Conservation (phyloP, 176 grass and related monocot species). For the Oryza meyeriana region DNA sequence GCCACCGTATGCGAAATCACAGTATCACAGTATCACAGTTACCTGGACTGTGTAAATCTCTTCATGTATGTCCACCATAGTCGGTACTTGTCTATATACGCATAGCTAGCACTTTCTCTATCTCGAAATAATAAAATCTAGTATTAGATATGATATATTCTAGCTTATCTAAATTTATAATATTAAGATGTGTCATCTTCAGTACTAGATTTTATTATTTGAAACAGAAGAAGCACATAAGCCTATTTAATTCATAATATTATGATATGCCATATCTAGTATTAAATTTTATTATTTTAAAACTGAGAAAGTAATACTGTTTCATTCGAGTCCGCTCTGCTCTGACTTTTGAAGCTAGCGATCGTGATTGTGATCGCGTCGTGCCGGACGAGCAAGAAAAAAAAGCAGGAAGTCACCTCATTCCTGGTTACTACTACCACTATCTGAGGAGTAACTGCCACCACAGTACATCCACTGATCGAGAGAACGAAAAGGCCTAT, state of each 20-base stretch:
- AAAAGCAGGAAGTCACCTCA: neutral
- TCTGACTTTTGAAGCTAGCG: neutral
- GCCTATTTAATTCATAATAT: too few relatives aligned
- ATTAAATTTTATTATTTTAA: too few relatives aligned
- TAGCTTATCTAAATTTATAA: too few relatives aligned
- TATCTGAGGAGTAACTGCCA: neutral
- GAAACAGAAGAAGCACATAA: too few relatives aligned
- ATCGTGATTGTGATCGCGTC: neutral
- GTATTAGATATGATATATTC: too few relatives aligned
- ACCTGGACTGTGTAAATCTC: neutral
- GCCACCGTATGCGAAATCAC: neutral
- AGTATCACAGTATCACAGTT: neutral
- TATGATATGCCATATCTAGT: too few relatives aligned
- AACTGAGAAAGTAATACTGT: too few relatives aligned
- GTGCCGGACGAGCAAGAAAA: neutral
- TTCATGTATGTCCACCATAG: neutral
- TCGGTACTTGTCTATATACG: neutral
- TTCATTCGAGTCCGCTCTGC: neutral
- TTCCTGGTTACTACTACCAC: neutral
- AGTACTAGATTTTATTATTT: too few relatives aligned
- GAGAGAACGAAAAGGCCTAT: neutral
- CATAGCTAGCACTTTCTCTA: too few relatives aligned
- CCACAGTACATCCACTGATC: neutral
- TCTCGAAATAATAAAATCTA: too few relatives aligned
- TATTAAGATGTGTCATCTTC: too few relatives aligned